Evolutionary conservation across 306 rosid species (phyloP), one percentile per base, ranked within the genome.

Genomic region (Medicago arabica): DNA sequence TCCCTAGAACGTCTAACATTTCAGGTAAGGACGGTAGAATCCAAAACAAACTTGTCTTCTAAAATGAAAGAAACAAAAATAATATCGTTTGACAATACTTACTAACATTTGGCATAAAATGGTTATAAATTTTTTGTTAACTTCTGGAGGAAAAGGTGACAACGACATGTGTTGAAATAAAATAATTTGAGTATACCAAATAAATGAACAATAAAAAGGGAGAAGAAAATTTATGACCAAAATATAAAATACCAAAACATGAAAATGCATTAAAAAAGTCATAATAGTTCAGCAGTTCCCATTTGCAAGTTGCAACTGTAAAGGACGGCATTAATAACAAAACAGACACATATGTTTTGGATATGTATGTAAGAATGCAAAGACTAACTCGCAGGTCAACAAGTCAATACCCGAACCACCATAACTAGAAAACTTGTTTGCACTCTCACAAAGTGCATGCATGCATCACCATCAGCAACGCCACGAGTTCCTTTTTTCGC

Each of bases 321-420:
- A 38, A 58, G 63, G 67, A 53, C 49, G 47, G 5, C 14, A 43
- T 17, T 16, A 57, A 74, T 34, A 69, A 34, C 40, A 59, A 18
- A n/a, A 34, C 40, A 59, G 25, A n/a, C 55, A 69, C 13, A 7
- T 17, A 7, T 39, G 2, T 51, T 4, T 70, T 70, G 15, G 77
- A 51, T 46, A 77, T 16, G 38, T 13, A 78, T 71, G 74, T 21
- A 60, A 69, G 70, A 80, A 64, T 53, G 69, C 19, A 5, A 72
- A 74, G 83, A 73, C 61, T 4, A 49, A 79, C 66, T 72, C 76
- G 57, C 81, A 55, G 93, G 96, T 89, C 69, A 57, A 83, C 89
- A 81, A 95, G 98, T 95, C 98, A 92, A 95, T 95, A 85, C 98
- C 98, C 97, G 97, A 92, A 95, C 97, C 98, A 84, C 80, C 87